Percentiles rank a stretch among this genome's conserved stretches.
phyloP scores from a whole-genome alignment of 2,329 filamentous ascomycete species.

The Kalaharituber pfeilii region DNA sequence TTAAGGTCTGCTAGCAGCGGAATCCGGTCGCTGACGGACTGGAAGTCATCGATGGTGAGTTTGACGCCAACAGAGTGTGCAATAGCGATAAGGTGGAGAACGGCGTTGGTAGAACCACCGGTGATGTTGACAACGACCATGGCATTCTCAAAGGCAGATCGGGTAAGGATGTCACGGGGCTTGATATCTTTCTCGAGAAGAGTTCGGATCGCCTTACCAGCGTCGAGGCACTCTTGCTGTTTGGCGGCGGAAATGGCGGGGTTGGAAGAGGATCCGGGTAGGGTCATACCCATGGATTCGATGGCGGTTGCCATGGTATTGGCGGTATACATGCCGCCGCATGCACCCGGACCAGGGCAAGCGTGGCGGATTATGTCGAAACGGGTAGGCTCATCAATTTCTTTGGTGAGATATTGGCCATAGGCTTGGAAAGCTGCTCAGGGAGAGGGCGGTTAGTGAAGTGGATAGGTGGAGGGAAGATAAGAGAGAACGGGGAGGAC shows the following conservation, averaged over 20 bases:
- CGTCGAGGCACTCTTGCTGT: constrained; percentile 50
- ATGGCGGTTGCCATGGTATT: constrained; percentile 73
- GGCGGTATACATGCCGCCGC: constrained; percentile 85
- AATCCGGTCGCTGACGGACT: constrained; percentile 58
- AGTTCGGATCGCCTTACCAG: constrained; percentile 57
- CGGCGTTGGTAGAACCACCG: constrained; percentile 70
- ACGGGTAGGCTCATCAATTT: constrained; percentile 63
- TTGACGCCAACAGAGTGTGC: constrained; percentile 66
- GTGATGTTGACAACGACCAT: constrained; percentile 72
- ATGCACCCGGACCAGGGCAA: constrained; percentile 64
- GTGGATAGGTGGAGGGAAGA: neutral
- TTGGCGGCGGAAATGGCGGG: constrained; percentile 59
- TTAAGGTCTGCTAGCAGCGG: constrained; percentile 71
- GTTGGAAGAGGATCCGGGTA: constrained; percentile 67
- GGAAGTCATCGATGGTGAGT: constrained; percentile 74
- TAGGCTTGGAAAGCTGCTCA: constrained; percentile 80
- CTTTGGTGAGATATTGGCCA: constrained; percentile 78
- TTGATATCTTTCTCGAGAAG: constrained; percentile 60
- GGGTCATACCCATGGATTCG: constrained; percentile 56
- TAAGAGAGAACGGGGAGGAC: neutral
- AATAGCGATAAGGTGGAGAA: constrained; percentile 69
- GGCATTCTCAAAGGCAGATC: constrained; percentile 66
- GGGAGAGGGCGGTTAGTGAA: neutral
- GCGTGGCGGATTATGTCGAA: constrained; percentile 70
- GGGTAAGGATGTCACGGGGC: constrained; percentile 61